Conservation (phyloP, 257 asterid genomes). For the Apocynum venetum region DNA sequence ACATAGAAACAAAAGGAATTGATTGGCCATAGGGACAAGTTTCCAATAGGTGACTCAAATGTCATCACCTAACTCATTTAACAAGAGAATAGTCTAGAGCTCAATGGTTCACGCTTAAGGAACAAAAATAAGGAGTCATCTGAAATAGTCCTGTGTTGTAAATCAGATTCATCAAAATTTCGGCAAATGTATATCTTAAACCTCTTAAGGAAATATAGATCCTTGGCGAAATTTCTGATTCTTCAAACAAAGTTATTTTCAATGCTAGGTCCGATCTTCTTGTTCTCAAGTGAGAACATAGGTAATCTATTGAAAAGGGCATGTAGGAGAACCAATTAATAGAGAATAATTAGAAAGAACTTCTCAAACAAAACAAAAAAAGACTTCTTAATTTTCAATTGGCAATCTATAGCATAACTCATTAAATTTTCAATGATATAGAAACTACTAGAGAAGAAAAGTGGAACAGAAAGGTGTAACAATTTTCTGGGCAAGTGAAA, state of each 20-base stretch:
- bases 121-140: background rate
- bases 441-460: background rate
- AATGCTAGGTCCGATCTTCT: background rate
- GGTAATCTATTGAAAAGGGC: background rate
- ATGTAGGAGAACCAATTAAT: background rate
- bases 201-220: no score
- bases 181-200: background rate
- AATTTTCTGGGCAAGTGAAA: background rate
- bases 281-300: background rate
- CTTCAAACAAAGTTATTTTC: background rate
- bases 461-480: background rate
- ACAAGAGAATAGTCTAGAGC: background rate
- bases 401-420: background rate
- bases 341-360: background rate
- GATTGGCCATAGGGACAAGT: background rate
- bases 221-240: background rate
- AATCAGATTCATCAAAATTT: background rate
- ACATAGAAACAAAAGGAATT: background rate
- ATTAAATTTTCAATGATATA: background rate
- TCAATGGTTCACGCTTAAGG: no score
- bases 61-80: background rate
- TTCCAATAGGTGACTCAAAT: background rate
- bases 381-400: background rate
- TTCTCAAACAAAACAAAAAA: background rate
- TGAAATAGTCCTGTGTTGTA: background rate